phyloP scores from a whole-genome alignment of 169 alveolate genomes.

The Plasmodium inui region DNA sequence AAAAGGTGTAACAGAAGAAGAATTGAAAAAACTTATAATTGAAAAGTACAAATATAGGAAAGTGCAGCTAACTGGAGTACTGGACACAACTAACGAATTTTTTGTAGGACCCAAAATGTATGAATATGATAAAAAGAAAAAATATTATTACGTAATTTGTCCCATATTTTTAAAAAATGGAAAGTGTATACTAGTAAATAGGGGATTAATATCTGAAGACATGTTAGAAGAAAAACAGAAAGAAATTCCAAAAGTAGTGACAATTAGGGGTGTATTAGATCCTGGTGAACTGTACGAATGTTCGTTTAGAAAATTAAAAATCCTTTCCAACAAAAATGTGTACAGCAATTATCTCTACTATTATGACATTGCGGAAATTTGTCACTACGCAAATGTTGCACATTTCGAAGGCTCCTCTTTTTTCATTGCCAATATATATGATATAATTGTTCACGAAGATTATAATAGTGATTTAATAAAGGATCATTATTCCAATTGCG shows the following conservation, averaged over 20 bases:
- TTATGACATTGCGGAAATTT: conserved; percentile 82
- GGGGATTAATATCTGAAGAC: conserved; percentile 84
- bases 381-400: conserved; percentile 76
- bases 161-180: conserved; percentile 89
- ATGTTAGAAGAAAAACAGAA: conserved; percentile 71
- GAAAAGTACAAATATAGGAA: conserved; percentile 76
- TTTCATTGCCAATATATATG: conserved; percentile 85
- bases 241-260: conserved; percentile 86
- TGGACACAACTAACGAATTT: conserved; percentile 85
- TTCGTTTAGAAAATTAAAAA: conserved; percentile 40
- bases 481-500: conserved; percentile 18
- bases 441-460: conserved; percentile 87
- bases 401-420: conserved; percentile 72
- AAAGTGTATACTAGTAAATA: conserved; percentile 83
- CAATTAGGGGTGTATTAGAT: conserved; percentile 87
- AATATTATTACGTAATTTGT: conserved; percentile 81
- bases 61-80: conserved; percentile 85
- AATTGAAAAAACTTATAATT: conserved; percentile 47
- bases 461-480: conserved; percentile 25
- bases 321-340: conserved; percentile 55
- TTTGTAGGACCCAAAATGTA: conserved; percentile 88
- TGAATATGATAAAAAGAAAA: conserved; percentile 70
- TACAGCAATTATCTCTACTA: conserved; percentile 78
- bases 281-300: conserved; percentile 85
- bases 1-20: conserved; percentile 55